Percentiles rank a stretch among this genome's conserved stretches.
Conservation (phyloP, 2,329 filamentous ascomycete species). For the Apiospora kogelbergensis region DNA sequence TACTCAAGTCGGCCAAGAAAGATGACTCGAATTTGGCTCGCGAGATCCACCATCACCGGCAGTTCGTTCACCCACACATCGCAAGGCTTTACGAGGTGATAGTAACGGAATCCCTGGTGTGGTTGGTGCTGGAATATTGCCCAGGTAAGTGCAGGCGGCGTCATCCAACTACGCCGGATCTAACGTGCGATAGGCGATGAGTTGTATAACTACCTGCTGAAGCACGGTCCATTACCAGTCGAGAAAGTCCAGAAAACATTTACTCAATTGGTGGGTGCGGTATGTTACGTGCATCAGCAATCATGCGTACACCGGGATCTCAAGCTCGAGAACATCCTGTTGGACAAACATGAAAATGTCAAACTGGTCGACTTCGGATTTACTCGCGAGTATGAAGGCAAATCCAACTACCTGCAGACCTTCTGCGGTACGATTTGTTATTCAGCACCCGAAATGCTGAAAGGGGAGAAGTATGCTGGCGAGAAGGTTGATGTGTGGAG, state of each 20-base stretch:
- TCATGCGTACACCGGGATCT: conserved; percentile 95
- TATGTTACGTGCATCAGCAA: conserved; percentile 91
- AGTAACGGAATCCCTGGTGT: conserved; percentile 91
- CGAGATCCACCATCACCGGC: conserved; percentile 97
- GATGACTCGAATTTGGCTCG: conserved; percentile 93
- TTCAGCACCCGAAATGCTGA: conserved; percentile 96
- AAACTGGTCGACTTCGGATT: conserved; percentile 98
- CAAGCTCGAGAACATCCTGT: conserved; percentile 92
- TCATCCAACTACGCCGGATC: background rate
- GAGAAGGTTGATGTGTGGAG: conserved; percentile 99
- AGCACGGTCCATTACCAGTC: conserved; percentile 79
- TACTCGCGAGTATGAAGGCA: conserved; percentile 94
- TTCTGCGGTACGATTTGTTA: conserved; percentile 98
- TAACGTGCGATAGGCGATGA: conserved; percentile 71
- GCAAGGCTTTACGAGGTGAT: conserved; percentile 97
- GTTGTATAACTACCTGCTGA: conserved; percentile 91
- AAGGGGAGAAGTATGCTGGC: conserved; percentile 95
- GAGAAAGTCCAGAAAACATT: conserved; percentile 95
- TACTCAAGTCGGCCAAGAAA: conserved; percentile 97
- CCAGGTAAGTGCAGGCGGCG: conserved; percentile 60
- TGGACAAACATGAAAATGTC: conserved; percentile 96
- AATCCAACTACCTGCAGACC: conserved; percentile 90
- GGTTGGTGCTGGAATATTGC: conserved; percentile 96
- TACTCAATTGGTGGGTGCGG: conserved; percentile 90
- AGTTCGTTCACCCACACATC: conserved; percentile 97